These are phyloP conservation scores for Ophiognomonia clavigignenti-juglandacearum DNA, from an alignment of 2,329 filamentous ascomycete species.

Conservation along the genomic window DNA sequence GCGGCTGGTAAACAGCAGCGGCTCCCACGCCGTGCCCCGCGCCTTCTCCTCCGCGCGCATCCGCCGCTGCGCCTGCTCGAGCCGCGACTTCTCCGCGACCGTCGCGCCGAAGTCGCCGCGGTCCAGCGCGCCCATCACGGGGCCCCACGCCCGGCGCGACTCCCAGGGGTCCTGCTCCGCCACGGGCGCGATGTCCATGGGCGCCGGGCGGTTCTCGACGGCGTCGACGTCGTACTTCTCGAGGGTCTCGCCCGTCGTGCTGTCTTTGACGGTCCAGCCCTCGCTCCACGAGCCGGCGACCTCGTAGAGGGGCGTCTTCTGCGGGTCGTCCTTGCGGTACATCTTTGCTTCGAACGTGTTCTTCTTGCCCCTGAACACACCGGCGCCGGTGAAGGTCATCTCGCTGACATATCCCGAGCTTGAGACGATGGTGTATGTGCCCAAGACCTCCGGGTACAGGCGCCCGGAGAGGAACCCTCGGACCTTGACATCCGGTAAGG, in stretches of 20 bases:
- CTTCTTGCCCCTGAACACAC: slow-evolving; percentile 38
- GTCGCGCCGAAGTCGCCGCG: slow-evolving; percentile 71
- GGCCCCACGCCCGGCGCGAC: slow-evolving; percentile 73
- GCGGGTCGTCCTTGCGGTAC: slow-evolving; percentile 31
- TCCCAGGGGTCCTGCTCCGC: slow-evolving; percentile 76
- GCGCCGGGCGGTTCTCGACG: slow-evolving; percentile 25
- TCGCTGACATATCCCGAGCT: slow-evolving; percentile 41
- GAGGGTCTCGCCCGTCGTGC: slow-evolving; percentile 26
- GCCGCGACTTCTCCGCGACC: slow-evolving; percentile 66
- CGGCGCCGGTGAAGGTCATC: slow-evolving; percentile 41
- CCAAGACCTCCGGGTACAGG: slow-evolving; percentile 43
- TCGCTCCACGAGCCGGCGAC: slow-evolving; percentile 39
- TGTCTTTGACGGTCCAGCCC: slow-evolving; percentile 32
- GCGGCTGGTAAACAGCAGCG: slow-evolving; percentile 29
- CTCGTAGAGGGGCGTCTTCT: slow-evolving; percentile 31
- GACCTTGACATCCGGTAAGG: slow-evolving; percentile 42
- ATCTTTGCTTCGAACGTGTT: slow-evolving; percentile 42
- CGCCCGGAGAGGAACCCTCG: slow-evolving; percentile 42
- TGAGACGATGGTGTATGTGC: slow-evolving; percentile 39
- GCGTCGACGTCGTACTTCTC: slow-evolving; percentile 34
- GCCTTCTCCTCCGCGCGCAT: slow-evolving; percentile 65
- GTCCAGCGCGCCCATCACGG: slow-evolving; percentile 68
- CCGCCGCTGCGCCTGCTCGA: slow-evolving; percentile 77
- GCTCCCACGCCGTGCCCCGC: slow-evolving; percentile 36
- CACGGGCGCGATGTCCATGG: slow-evolving; percentile 40